Conservation (phyloP, 2,329 filamentous ascomycete genomes). For the Stagonosporopsis tanaceti region DNA sequence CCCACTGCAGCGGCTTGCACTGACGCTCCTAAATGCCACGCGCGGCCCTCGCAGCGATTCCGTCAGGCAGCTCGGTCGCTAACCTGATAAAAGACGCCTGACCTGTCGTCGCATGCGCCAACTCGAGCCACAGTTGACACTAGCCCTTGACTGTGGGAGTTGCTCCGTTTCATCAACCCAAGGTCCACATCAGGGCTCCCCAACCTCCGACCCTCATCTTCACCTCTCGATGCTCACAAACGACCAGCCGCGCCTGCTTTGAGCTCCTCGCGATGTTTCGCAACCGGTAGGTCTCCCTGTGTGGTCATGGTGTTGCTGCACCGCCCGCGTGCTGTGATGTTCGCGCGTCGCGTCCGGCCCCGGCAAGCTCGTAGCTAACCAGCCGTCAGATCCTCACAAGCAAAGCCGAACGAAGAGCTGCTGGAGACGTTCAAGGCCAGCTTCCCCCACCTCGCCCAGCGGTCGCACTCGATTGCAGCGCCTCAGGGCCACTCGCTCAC, state of each 20-base stretch:
- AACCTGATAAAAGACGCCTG: constrained; percentile 50
- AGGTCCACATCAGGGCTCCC: constrained; percentile 31
- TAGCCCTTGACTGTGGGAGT: constrained; percentile 37
- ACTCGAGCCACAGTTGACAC: constrained; percentile 21
- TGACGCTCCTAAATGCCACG: constrained; percentile 33
- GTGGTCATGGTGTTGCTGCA: constrained; percentile 1
- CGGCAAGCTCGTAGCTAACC: constrained; percentile 30
- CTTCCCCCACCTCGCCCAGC: constrained; percentile 72
- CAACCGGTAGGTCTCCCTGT: constrained; percentile 52
- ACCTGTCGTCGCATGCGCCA: constrained; percentile 31
- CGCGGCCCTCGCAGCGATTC: constrained; percentile 34
- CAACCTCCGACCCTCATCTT: constrained; percentile 34
- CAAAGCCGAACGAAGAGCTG: constrained; percentile 86
- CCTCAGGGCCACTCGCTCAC: constrained; percentile 56
- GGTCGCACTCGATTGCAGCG: constrained; percentile 54
- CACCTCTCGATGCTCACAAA: constrained; percentile 43
- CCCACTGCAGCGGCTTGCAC: constrained; percentile 29
- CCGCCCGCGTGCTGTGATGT: constrained; percentile 29
- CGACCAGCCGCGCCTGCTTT: constrained; percentile 33
- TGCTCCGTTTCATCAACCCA: constrained; percentile 46
- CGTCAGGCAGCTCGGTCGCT: constrained; percentile 36
- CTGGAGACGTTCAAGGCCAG: constrained; percentile 83
- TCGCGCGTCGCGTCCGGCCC: constrained; percentile 38
- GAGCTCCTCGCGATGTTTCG: constrained; percentile 55
- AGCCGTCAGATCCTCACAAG: constrained; percentile 71